These are phyloP conservation scores for Micractinium conductrix DNA, from an alignment of 139 green algal genomes.

Conservation along the genomic window DNA sequence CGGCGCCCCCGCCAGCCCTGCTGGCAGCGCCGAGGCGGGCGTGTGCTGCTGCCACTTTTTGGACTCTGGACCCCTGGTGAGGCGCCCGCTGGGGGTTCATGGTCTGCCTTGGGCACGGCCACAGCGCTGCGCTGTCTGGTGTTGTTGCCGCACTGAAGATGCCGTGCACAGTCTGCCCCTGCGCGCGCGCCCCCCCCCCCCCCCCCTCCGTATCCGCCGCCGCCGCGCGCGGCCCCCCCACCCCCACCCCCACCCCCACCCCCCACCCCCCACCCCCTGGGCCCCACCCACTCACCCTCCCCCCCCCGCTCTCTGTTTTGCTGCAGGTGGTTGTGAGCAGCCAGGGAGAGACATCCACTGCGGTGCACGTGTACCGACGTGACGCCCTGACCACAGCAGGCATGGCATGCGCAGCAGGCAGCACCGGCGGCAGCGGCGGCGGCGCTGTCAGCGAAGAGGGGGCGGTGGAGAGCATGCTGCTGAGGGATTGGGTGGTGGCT, in stretches of 20 bases:
- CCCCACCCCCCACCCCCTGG: not conserved
- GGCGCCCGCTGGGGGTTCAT: not conserved
- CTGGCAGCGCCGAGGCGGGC: not conserved
- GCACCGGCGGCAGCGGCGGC: not conserved
- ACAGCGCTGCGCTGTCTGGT: not conserved
- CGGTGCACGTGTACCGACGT: not conserved
- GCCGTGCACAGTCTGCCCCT: not conserved
- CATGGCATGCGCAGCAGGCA: not conserved
- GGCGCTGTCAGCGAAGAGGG: not conserved
- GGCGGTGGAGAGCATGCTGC: conserved; percentile 14
- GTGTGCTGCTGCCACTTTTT: conserved; percentile 27
- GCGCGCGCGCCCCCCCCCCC: no score
- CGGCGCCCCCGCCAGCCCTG: not conserved
- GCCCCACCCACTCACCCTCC: not conserved
- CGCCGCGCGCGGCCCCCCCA: no score
- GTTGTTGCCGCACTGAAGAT: not conserved
- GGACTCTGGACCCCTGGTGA: conserved; percentile 24
- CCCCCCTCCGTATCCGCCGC: no score
- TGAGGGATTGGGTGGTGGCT: conserved; percentile 40
- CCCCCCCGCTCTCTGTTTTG: not conserved
- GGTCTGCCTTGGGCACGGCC: not conserved
- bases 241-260: not conserved
- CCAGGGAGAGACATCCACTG: conserved; percentile 8
- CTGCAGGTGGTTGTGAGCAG: conserved; percentile 12
- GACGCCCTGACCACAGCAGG: not conserved